phyloP scores from a whole-genome alignment of 495 filamentous ascomycete species.

The Bryoglossum gracile region DNA sequence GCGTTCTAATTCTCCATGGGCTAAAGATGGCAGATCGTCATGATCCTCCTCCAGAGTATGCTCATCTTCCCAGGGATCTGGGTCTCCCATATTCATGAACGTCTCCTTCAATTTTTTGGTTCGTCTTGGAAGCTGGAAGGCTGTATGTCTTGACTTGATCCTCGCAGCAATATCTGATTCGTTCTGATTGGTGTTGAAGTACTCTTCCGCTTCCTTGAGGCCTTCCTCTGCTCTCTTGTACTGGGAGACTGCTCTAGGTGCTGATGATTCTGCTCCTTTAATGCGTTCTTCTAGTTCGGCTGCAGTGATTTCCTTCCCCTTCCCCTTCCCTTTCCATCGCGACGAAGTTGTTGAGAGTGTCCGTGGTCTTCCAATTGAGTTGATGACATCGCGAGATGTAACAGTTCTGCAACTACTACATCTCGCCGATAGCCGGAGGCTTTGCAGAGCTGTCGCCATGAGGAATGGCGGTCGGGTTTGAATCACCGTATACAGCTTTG shows the following conservation, averaged over 20 bases:
- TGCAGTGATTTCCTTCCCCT: no score
- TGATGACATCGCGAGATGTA: conserved; percentile 21
- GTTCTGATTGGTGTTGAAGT: neutral
- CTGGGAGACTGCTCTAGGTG: no score
- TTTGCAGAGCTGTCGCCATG: conserved; percentile 45
- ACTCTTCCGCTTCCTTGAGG: conserved; percentile 1
- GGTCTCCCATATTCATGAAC: conserved; percentile 44
- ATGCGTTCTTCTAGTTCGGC: no score
- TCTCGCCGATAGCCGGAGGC: conserved; percentile 40
- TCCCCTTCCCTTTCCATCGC: conserved; percentile 23
- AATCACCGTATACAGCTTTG: no score
- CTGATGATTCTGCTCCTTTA: no score
- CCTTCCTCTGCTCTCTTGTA: conserved; percentile 7
- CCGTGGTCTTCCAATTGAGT: conserved; percentile 26
- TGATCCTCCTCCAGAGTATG: conserved; percentile 49
- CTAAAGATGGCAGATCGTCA: conserved; percentile 75
- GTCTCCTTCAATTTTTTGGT: conserved; percentile 32
- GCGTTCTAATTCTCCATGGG: conserved; percentile 79
- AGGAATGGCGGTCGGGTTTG: no score
- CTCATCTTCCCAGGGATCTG: conserved; percentile 39
- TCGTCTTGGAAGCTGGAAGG: no score
- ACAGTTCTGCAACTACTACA: conserved; percentile 28
- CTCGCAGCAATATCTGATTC: neutral
- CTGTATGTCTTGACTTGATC: no score
- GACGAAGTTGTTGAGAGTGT: conserved; percentile 33